Percentiles rank a stretch among this genome's conserved stretches.
Conservation (phyloP, 257 asterid species). For the Primulina tabacum region DNA sequence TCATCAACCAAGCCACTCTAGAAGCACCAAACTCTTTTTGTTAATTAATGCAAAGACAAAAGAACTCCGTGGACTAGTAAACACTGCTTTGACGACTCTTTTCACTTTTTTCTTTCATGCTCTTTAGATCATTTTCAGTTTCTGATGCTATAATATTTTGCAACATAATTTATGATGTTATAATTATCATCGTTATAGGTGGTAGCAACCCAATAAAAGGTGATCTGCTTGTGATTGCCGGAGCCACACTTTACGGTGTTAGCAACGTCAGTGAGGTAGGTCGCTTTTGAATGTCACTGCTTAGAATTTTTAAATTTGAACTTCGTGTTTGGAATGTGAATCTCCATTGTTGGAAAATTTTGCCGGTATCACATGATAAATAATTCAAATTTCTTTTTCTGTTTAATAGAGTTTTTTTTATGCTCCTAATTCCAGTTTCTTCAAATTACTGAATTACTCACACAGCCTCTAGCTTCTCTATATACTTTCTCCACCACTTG, state of each 20-base stretch:
- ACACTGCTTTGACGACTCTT: not conserved
- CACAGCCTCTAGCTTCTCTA: not conserved
- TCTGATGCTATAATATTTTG: conserved; percentile 20
- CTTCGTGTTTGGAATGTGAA: conserved; percentile 6
- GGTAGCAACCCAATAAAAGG: conserved; percentile 86
- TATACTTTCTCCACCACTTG: not conserved
- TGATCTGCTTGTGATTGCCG: conserved; percentile 74
- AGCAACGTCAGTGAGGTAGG: conserved; percentile 87
- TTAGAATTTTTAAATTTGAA: conserved; percentile 10
- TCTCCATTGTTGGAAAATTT: conserved; percentile 7
- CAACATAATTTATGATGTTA: conserved; percentile 10
- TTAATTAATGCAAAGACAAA: not conserved
- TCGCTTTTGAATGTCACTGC: conserved; percentile 14
- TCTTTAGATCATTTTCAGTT: not conserved
- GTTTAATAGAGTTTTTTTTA: conserved; percentile 12
- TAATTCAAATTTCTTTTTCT: not conserved
- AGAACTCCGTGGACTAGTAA: not conserved
- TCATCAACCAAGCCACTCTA: not conserved
- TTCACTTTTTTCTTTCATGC: not conserved
- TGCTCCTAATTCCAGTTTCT: not conserved
- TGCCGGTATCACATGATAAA: conserved; percentile 3
- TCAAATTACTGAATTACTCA: not conserved
- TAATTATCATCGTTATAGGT: conserved; percentile 36
- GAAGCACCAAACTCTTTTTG: not conserved
- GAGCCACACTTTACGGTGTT: conserved; percentile 86